These are phyloP conservation scores for Silybum marianum DNA, from an alignment of 129 eudicot genomes.

Conservation along the genomic window DNA sequence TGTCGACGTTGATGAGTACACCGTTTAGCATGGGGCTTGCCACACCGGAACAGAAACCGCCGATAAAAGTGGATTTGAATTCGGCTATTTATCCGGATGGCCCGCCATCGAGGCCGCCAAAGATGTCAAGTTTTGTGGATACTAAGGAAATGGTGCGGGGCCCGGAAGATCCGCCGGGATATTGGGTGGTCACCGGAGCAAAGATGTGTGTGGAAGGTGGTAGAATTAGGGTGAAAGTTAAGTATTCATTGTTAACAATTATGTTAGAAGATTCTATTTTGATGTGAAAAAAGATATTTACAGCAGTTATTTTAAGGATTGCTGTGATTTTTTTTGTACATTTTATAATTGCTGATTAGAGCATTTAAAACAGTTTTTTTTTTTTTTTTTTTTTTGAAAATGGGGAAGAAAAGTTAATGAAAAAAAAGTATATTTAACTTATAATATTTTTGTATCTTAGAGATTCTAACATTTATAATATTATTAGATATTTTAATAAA, in stretches of 20 bases:
- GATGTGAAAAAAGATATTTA: slow-evolving; percentile 37
- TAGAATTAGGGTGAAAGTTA: slow-evolving; percentile 72
- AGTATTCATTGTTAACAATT: slow-evolving; percentile 74
- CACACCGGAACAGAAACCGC: slow-evolving; percentile 50
- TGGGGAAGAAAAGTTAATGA: too few relatives aligned
- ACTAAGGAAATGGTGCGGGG: slow-evolving; percentile 91
- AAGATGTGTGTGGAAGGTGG: slow-evolving; percentile 80
- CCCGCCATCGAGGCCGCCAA: slow-evolving; percentile 77
- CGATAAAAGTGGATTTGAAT: slow-evolving; percentile 68
- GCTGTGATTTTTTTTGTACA: slow-evolving; percentile 20
- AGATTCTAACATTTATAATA: too few relatives aligned
- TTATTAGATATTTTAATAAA: too few relatives aligned
- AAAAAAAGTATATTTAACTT: too few relatives aligned
- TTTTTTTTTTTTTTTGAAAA: too few relatives aligned
- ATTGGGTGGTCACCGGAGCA: slow-evolving; percentile 97
- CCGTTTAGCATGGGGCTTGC: slow-evolving; percentile 67
- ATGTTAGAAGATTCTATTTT: slow-evolving; percentile 71
- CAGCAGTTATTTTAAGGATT: neutral
- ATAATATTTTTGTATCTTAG: too few relatives aligned
- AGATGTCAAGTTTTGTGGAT: slow-evolving; percentile 72
- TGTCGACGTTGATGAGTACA: slow-evolving; percentile 75
- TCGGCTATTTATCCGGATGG: slow-evolving; percentile 87
- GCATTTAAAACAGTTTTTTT: neutral
- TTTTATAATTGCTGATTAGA: slow-evolving; percentile 12
- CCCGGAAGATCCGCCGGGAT: slow-evolving; percentile 92